Base-by-base conservation (phyloP, 2,329 filamentous ascomycete species). In the Trichoderma atroviride region DNA sequence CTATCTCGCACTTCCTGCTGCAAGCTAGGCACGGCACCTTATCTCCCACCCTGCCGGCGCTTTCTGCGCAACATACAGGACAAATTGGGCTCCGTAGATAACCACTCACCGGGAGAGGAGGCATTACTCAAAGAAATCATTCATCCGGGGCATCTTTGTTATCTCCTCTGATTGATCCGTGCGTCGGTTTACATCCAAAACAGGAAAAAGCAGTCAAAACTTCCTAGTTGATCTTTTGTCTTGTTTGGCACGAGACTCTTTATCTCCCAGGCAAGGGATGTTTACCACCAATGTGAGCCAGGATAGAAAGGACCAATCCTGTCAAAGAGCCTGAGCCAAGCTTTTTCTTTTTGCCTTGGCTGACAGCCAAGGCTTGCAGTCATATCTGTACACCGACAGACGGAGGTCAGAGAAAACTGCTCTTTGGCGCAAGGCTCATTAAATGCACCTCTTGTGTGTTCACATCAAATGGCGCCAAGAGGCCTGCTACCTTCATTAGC, bases 1-100 rank as follows among this genome's bases (percentile, higher is more conserved):
- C 64, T 67, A 67, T 67, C 64, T 52, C 16, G 31, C 31, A 24
- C 19, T 47, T 27, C 19, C 22, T 52, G 33, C 55, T 29, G 64
- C 63, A 47, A 52, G 53, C 64, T 59, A 67, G 64, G 64, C 64
- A 16, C 64, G 65, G 65, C 65, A 68, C 57, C 65, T 68, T 61
- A 68, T 68, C 65, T 68, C 57, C n/a, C 24, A 61, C 65, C 65
- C 65, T 43, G 65, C 47, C 52, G 24, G 56, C 59, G 59, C 27
- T 16, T 43, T 10, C 22, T 50, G 56, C 65, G 52, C 37, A 33
- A 40, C 35, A 52, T 68, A 50, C 65, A 61, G 43, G 29, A 68
- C 43, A 22, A 31, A n/a, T 2, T 52, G 50, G 31, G 52, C 53
- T 57, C 52, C 53, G 53, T 50, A 61, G 65, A 68, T 68, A 68